Evolutionary conservation across 345 rosid genomes (phyloP).

Genomic region (Diplotaxis tenuifolia): DNA sequence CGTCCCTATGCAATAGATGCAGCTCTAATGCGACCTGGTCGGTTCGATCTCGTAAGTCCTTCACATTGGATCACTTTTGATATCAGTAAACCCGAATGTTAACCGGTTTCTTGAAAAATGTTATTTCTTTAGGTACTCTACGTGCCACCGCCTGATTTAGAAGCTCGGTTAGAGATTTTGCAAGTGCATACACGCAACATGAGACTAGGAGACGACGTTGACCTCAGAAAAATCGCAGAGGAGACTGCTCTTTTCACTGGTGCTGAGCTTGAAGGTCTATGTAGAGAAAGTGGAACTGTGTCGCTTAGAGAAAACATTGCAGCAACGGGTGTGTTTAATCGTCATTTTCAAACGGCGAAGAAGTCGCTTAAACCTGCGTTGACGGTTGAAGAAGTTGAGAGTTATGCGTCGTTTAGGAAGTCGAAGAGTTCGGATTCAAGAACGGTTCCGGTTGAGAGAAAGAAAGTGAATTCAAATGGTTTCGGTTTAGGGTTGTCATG

Average conservation of each 20-base stretch:
- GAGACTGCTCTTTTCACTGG: conserved; percentile 87
- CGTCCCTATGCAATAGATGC: conserved; percentile 89
- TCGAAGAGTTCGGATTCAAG: conserved; percentile 6
- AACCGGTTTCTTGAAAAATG: background rate
- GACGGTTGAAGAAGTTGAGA: conserved; percentile 55
- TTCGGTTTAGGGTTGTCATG: conserved; percentile 29
- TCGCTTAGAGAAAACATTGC: conserved; percentile 80
- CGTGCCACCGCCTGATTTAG: conserved; percentile 81
- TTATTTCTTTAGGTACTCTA: conserved; percentile 54
- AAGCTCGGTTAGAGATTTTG: conserved; percentile 73
- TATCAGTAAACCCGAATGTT: background rate
- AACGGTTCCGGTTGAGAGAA: background rate
- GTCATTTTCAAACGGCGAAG: conserved; percentile 66
- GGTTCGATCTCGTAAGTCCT: conserved; percentile 70
- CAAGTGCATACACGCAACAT: conserved; percentile 74
- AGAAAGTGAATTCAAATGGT: conserved; percentile 18
- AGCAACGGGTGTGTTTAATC: conserved; percentile 53
- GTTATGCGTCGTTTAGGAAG: conserved; percentile 64
- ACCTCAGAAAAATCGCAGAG: conserved; percentile 65
- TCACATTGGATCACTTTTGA: background rate
- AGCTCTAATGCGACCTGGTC: conserved; percentile 95
- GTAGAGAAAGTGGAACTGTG: conserved; percentile 81
- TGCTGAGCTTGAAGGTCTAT: conserved; percentile 80
- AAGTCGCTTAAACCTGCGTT: conserved; percentile 72
- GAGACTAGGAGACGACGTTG: conserved; percentile 64